These are phyloP conservation scores for Trichoderma koningii DNA, from an alignment of 2,329 filamentous ascomycete genomes.

Conservation along the genomic window DNA sequence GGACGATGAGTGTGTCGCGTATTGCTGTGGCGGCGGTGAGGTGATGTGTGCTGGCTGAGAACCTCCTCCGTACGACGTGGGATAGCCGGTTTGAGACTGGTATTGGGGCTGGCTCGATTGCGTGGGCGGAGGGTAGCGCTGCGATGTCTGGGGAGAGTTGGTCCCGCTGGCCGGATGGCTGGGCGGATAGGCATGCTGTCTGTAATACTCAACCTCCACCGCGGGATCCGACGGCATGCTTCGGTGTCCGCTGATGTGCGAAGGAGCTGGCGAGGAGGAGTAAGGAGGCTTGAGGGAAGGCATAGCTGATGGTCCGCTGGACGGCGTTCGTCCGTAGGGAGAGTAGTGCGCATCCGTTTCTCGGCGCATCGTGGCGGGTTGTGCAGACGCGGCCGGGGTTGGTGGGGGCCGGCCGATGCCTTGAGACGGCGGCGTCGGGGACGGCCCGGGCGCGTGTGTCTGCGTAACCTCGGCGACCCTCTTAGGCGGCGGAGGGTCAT, in stretches of 20 bases:
- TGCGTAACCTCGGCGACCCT: conserved; percentile 52
- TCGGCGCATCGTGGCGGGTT: conserved; percentile 49
- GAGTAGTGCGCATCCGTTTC: conserved; percentile 53
- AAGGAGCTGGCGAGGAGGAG: conserved; percentile 51
- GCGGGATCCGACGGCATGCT: conserved; percentile 42
- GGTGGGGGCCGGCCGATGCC: conserved; percentile 47
- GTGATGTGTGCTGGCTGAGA: conserved; percentile 45
- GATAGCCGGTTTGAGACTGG: conserved; percentile 48
- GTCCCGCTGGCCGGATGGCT: conserved; percentile 42
- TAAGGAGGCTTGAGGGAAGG: conserved; percentile 58
- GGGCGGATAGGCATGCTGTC: conserved; percentile 42
- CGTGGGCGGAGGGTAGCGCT: conserved; percentile 49
- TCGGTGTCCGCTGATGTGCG: conserved; percentile 50
- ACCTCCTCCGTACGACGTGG: conserved; percentile 44
- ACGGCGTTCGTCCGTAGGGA: conserved; percentile 45
- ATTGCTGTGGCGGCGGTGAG: conserved; percentile 57
- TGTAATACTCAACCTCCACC: conserved; percentile 54
- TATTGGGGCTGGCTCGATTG: conserved; percentile 45
- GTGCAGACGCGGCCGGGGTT: conserved; percentile 43
- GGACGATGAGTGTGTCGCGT: conserved; percentile 50
- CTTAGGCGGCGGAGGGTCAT: conserved; percentile 58
- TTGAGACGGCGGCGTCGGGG: conserved; percentile 54
- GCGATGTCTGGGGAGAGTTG: conserved; percentile 51
- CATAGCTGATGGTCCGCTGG: conserved; percentile 49
- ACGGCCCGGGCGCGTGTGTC: conserved; percentile 43